Percentiles rank a stretch among this genome's conserved stretches.
phyloP scores from a whole-genome alignment of 495 filamentous ascomycete genomes.

The Lasiosphaeria ovina region DNA sequence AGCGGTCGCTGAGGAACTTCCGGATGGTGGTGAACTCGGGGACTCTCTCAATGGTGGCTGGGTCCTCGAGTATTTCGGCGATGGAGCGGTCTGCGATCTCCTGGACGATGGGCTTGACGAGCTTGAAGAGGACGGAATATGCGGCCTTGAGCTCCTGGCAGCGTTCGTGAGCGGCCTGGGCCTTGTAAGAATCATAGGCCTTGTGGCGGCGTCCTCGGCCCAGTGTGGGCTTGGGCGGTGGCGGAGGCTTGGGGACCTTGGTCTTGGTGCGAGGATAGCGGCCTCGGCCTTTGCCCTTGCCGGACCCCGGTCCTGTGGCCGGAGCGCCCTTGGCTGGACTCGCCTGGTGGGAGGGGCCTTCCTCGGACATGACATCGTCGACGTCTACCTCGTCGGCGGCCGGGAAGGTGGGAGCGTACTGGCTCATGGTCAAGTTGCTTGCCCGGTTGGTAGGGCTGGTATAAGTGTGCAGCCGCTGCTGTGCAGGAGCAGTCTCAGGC shows the following conservation, averaged over 20 bases:
- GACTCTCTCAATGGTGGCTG: slow-evolving; percentile 30
- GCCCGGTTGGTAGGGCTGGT: too few relatives aligned
- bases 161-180: slow-evolving; percentile 49
- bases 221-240: slow-evolving; percentile 28
- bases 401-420: slow-evolving; percentile 8
- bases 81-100: slow-evolving; percentile 42
- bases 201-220: slow-evolving; percentile 46
- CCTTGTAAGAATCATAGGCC: slow-evolving; percentile 35
- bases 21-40: slow-evolving; percentile 31
- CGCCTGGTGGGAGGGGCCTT: slow-evolving; percentile 12
- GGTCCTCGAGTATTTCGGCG: slow-evolving; percentile 34
- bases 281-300: slow-evolving; percentile 31
- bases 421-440: neutral
- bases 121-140: slow-evolving; percentile 35
- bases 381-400: slow-evolving; percentile 13
- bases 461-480: too few relatives aligned
- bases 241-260: slow-evolving; percentile 33
- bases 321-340: slow-evolving; percentile 28
- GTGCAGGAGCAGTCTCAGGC: too few relatives aligned
- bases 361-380: slow-evolving; percentile 26
- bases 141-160: slow-evolving; percentile 40
- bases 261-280: slow-evolving; percentile 17
- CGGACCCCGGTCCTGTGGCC: slow-evolving; percentile 11
- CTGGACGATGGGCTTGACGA: slow-evolving; percentile 41
- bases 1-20: slow-evolving; percentile 32